phyloP scores from a whole-genome alignment of 2,329 filamentous ascomycete species.

The Fusarium proliferatum region DNA sequence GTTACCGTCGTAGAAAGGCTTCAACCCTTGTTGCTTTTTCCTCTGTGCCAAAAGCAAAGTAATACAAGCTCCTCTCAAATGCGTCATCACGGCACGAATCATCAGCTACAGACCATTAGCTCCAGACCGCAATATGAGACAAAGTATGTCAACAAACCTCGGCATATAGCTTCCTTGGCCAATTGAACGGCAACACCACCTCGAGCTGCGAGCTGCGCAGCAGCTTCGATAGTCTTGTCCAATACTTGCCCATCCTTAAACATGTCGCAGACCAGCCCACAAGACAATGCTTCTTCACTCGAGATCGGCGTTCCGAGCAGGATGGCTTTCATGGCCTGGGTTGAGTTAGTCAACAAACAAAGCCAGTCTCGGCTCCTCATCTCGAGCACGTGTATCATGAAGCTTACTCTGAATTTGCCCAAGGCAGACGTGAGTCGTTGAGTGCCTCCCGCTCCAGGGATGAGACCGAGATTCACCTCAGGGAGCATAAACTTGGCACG shows the following conservation, averaged over 20 bases:
- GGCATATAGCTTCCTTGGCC: constrained; percentile 47
- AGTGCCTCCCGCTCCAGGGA: constrained; percentile 53
- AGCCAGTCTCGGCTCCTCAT: constrained; percentile 6
- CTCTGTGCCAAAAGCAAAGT: constrained; percentile 49
- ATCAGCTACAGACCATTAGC: constrained; percentile 32
- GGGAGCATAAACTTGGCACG: constrained; percentile 50
- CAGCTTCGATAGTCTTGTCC: constrained; percentile 39
- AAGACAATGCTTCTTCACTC: constrained; percentile 28
- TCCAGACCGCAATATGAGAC: not conserved
- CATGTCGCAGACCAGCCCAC: constrained; percentile 34
- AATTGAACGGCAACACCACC: constrained; percentile 39
- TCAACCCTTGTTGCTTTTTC: constrained; percentile 21
- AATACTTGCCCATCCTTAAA: constrained; percentile 39
- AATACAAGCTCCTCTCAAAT: constrained; percentile 51
- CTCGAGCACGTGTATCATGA: not conserved
- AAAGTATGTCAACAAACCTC: constrained; percentile 33
- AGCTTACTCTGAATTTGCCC: constrained; percentile 51
- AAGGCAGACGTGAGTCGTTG: constrained; percentile 51
- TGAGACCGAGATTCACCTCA: constrained; percentile 52
- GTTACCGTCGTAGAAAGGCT: not conserved
- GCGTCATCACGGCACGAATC: constrained; percentile 46
- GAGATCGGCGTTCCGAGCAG: constrained; percentile 44
- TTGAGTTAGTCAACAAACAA: not conserved
- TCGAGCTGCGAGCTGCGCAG: constrained; percentile 17
- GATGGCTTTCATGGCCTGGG: constrained; percentile 47